Evolutionary conservation across 129 eudicot genomes (phyloP).

Genomic region (Apium graveolens): DNA sequence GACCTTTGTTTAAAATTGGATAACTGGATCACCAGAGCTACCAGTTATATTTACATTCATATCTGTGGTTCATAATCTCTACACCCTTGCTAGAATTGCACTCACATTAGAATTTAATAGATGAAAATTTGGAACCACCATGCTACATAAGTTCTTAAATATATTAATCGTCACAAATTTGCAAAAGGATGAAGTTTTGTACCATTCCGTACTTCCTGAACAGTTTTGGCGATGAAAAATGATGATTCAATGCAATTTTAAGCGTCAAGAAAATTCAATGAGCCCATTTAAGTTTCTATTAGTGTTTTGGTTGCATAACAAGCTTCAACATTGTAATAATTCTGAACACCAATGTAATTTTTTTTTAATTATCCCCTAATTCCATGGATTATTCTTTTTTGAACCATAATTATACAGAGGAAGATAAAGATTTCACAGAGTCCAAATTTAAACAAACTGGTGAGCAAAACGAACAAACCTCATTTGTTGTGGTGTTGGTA

Average conservation of each 20-base stretch:
- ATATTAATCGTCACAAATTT: neutral
- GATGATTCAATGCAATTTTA: neutral
- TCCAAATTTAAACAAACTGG: neutral
- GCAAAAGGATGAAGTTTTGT: neutral
- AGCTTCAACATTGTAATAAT: neutral
- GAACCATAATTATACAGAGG: neutral
- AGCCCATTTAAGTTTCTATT: neutral
- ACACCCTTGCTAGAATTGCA: neutral
- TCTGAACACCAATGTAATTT: neutral
- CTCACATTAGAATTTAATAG: no score
- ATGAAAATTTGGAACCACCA: neutral
- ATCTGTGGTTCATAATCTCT: neutral
- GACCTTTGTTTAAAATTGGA: neutral
- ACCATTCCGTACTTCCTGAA: neutral
- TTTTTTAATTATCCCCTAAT: neutral
- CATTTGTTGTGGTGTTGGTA: slow-evolving; percentile 91
- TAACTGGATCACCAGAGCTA: neutral
- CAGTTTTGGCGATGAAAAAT: neutral
- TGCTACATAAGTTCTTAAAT: neutral
- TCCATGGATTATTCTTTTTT: neutral
- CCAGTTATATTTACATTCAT: neutral
- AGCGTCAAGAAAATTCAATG: neutral
- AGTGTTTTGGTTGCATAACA: neutral
- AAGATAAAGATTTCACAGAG: neutral
- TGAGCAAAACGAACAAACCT: slow-evolving; percentile 35